Evolutionary conservation across 495 filamentous ascomycete genomes (phyloP), one percentile per base, ranked within the genome.

Genomic region (Neohortaea acidophila): DNA sequence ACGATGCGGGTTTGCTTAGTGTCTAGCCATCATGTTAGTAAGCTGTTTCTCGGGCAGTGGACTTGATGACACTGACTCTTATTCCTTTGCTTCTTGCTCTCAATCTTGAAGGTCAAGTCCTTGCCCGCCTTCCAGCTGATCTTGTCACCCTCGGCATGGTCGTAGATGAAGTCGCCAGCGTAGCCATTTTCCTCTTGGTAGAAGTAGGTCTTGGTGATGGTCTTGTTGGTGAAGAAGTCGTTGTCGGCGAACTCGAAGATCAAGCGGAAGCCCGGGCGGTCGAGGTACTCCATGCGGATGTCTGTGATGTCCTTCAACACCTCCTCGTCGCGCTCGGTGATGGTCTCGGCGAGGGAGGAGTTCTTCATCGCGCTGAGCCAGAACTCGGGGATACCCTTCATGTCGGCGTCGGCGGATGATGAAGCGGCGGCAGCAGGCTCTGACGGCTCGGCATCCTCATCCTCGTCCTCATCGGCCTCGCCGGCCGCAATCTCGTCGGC

Each of bases 321-420:
- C 41, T 70, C 74, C 69, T 96, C 91, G 52, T 99, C 91, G 29
- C 81, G 76, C 43, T 96, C 91, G 45, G 86, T 96, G 58, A 99
- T 94, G 73, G 94, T 87, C 63, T 96, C 91, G 23, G 86, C 84
- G 31, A 99, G 71, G 7, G 84, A 86, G 56, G 94, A 84, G 65
- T 96, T 99, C 70, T 99, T 99, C 89, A 99, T 96, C 45, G 91
- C 84, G 43, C 87, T 94, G 20, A 99, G 69, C 91, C 91, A 99
- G 69, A 99, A 99, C 60, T 99, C 91, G 23, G 91, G 91, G 45
- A 96, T 93, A 51, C 86, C 86, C 45, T 66, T 63, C 31, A 72
- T 65, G 44, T 61, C 56, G 36, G 61, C 57, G 29, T 55, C 48
- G 30, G 57, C 52, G 42, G 66, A 65, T n/a, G n/a, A n/a, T 40